Percentiles rank a stretch among this genome's conserved stretches.
Evolutionary conservation across 306 rosid species (phyloP).

Genomic region (Quercus mongolica): DNA sequence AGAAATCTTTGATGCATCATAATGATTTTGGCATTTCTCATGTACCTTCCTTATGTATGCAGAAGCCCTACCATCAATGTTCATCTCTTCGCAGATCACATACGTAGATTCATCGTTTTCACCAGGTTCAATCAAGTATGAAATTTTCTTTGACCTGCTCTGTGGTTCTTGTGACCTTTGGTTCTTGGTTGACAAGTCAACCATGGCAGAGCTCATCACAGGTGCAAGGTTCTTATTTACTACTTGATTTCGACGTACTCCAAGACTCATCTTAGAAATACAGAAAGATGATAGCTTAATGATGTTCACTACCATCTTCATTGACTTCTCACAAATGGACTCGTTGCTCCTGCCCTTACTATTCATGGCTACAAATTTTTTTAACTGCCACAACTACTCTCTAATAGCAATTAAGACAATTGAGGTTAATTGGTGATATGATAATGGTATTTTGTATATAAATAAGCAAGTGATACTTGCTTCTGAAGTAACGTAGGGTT

Average conservation of each 20-base stretch:
- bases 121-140: slow-evolving; percentile 34
- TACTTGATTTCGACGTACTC: slow-evolving; percentile 8
- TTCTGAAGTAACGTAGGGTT: slow-evolving; percentile 7
- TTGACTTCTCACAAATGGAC: slow-evolving; percentile 66
- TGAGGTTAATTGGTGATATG: background rate
- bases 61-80: slow-evolving; percentile 59
- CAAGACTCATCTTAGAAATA: slow-evolving; percentile 34
- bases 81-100: slow-evolving; percentile 36
- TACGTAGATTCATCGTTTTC: slow-evolving; percentile 22
- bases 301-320: slow-evolving; percentile 56
- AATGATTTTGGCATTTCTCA: slow-evolving; percentile 36
- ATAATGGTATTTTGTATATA: background rate
- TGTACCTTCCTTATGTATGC: slow-evolving; percentile 50
- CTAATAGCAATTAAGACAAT: slow-evolving; percentile 1
- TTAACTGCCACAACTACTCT: background rate
- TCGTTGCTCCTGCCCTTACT: slow-evolving; percentile 29
- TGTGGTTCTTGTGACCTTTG: slow-evolving; percentile 42
- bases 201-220: slow-evolving; percentile 10
- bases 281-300: slow-evolving; percentile 59
- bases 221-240: background rate
- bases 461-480: slow-evolving; percentile 17
- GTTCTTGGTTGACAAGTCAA: slow-evolving; percentile 14
- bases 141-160: slow-evolving; percentile 31
- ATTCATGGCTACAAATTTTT: slow-evolving; percentile 27
- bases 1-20: slow-evolving; percentile 10